These are phyloP conservation scores for Tylopilus rubrobrunneus DNA, from an alignment of 768 basidiomycete species.

Conservation along the genomic window DNA sequence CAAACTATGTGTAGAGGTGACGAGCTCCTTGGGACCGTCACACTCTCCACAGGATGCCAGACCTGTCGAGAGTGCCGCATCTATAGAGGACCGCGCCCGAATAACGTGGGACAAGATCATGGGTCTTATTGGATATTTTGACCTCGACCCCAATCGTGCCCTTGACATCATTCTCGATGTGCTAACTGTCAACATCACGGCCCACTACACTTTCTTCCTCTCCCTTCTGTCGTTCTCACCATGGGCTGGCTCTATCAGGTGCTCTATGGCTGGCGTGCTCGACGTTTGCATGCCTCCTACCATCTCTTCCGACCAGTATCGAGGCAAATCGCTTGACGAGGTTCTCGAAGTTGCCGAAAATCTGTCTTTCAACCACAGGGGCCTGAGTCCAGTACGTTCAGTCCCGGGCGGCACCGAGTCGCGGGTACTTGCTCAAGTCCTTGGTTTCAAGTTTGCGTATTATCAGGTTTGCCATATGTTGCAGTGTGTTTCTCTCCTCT, in stretches of 20 bases:
- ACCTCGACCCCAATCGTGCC: slow-evolving; percentile 91
- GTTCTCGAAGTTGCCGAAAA: slow-evolving; percentile 54
- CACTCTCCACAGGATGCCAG: slow-evolving; percentile 66
- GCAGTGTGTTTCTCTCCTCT: slow-evolving; percentile 8
- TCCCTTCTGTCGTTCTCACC: slow-evolving; percentile 83
- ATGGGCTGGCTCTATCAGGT: slow-evolving; percentile 62
- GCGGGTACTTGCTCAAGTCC: slow-evolving; percentile 78
- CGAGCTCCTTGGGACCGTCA: slow-evolving; percentile 68
- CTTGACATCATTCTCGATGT: slow-evolving; percentile 93
- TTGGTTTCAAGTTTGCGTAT: slow-evolving; percentile 96
- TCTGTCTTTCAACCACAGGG: slow-evolving; percentile 2
- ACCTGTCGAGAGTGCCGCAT: slow-evolving; percentile 54
- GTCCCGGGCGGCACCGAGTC: slow-evolving; percentile 35
- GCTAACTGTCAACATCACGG: slow-evolving; percentile 73
- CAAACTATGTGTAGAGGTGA: slow-evolving; percentile 83
- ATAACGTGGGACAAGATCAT: slow-evolving; percentile 81
- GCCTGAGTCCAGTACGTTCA: slow-evolving; percentile 7
- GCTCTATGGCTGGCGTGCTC: slow-evolving; percentile 23
- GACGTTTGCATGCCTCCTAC: slow-evolving; percentile 37
- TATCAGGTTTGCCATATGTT: slow-evolving; percentile 65
- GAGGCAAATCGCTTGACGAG: slow-evolving; percentile 64
- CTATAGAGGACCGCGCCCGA: slow-evolving; percentile 60
- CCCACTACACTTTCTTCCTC: slow-evolving; percentile 87
- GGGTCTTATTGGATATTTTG: slow-evolving; percentile 92
- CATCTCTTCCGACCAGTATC: slow-evolving; percentile 39